Base-by-base conservation (phyloP, 805 yeast species). In the Alloascoidea africana region DNA sequence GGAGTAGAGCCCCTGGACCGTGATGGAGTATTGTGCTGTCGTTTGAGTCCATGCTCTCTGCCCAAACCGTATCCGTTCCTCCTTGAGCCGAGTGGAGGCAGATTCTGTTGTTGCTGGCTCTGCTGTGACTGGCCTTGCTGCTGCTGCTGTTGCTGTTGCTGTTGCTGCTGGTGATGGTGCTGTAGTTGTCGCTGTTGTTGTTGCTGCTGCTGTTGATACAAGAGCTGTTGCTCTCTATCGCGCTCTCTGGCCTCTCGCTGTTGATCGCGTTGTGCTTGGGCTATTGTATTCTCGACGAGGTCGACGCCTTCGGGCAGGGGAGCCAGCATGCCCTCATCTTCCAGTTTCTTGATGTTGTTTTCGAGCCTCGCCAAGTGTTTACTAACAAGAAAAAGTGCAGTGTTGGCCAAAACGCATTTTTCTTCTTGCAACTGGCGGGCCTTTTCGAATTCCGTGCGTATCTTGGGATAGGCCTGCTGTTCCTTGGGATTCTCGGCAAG, bases 401-500 rank as follows among this genome's bases (percentile, higher is more conserved):
- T 85, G 50, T 84, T 82, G 3, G 96, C 83, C 32, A 86, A 56
- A 8, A 77, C 59, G 36, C 79, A 70, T 58, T 91, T 89, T 41
- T 82, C 91, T 42, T 72, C 69, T 52, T 89, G 96, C 32, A 84
- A 47, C 38, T 61, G 62, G 38, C 68, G 63, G 4, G 79, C 75
- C 35, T 63, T 59, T 27, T 65, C 66, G 60, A 77, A 71, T 40
- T 80, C 89, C 34, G 77, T 79, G 34, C 70, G 67, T 4, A 87
- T 79, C 47, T 76, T 77, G 17, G 70, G 65, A 46, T 71, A 70
- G 3, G 80, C 49, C 42, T 67, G 75, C 35, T 63, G 71, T 51
- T 89, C 98, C 44, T 84, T 80, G 2, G 96, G 91, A 54, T 79
- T 79, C 44, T 76, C 81, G 1, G 78, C 68, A 33, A 79, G 58